phyloP scores from a whole-genome alignment of 306 rosid species.

The Boehmeria nivea region DNA sequence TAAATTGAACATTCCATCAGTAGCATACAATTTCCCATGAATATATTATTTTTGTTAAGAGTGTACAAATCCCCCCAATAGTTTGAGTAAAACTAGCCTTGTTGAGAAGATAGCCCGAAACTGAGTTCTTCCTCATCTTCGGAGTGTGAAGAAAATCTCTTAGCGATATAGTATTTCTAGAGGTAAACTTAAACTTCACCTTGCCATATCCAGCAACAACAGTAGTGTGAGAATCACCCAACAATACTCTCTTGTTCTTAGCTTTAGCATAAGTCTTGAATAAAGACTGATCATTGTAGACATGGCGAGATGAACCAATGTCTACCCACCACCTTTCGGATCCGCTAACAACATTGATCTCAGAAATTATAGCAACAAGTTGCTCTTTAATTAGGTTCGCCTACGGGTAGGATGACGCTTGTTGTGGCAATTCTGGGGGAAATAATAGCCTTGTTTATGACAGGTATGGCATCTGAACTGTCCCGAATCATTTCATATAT shows the following conservation, averaged over 20 bases:
- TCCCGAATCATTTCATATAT: neutral
- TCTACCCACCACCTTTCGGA: neutral
- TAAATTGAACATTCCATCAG: constrained; percentile 4
- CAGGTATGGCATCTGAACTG: neutral
- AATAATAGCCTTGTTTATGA: neutral
- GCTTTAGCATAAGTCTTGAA: neutral
- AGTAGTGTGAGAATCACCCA: constrained; percentile 9
- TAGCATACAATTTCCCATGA: constrained; percentile 8
- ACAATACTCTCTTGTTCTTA: constrained; percentile 3
- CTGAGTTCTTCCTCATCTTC: neutral
- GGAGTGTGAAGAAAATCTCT: neutral
- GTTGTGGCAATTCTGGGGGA: neutral
- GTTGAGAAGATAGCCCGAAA: constrained; percentile 10
- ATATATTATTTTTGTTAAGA: neutral
- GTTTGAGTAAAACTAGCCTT: constrained; percentile 1
- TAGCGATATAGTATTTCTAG: neutral
- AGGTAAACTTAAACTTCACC: constrained; percentile 12
- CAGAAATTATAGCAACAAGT: neutral
- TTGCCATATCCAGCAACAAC: constrained; percentile 3
- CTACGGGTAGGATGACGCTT: neutral
- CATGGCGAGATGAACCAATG: neutral
- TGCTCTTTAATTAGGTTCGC: neutral
- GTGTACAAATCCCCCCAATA: constrained; percentile 1
- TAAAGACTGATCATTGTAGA: neutral
- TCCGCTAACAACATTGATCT: neutral